These are phyloP conservation scores for Ceriops zippeliana DNA, from an alignment of 345 rosid species.

Conservation along the genomic window DNA sequence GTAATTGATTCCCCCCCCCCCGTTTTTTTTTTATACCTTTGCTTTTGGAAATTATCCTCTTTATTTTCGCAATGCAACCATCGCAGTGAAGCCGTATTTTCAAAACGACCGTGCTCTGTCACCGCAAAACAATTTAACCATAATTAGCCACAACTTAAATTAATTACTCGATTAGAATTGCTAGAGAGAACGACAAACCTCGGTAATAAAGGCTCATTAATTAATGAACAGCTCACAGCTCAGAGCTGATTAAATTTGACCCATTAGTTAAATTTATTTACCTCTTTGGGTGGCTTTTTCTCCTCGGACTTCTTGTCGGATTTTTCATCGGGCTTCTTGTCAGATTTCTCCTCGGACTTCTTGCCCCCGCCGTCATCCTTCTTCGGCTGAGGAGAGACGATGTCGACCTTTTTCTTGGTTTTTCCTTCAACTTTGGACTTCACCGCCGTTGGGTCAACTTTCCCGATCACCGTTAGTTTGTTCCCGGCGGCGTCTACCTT, in stretches of 20 bases:
- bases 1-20: neutral
- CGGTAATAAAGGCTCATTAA: neutral
- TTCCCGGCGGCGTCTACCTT: constrained; percentile 26
- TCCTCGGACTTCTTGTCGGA: constrained; percentile 26
- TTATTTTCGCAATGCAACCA: constrained; percentile 40
- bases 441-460: constrained; percentile 36
- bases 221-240: neutral
- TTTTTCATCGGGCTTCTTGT: constrained; percentile 33
- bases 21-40: constrained; percentile 19
- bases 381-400: constrained; percentile 32
- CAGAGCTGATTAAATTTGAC: neutral
- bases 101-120: constrained; percentile 43
- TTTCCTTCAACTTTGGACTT: constrained; percentile 32
- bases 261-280: constrained; percentile 11
- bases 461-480: constrained; percentile 45
- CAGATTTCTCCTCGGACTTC: constrained; percentile 34
- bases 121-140: neutral
- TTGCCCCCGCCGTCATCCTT: constrained; percentile 28
- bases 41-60: constrained; percentile 24
- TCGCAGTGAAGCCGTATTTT: constrained; percentile 39
- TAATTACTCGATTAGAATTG: neutral
- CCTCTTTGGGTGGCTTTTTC: constrained; percentile 35
- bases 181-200: too few species aligned
- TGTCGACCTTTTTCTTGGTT: constrained; percentile 29
- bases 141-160: neutral